Evolutionary conservation across 208 protist species (phyloP).

Genomic region (Plasmodiophora brassicae): DNA sequence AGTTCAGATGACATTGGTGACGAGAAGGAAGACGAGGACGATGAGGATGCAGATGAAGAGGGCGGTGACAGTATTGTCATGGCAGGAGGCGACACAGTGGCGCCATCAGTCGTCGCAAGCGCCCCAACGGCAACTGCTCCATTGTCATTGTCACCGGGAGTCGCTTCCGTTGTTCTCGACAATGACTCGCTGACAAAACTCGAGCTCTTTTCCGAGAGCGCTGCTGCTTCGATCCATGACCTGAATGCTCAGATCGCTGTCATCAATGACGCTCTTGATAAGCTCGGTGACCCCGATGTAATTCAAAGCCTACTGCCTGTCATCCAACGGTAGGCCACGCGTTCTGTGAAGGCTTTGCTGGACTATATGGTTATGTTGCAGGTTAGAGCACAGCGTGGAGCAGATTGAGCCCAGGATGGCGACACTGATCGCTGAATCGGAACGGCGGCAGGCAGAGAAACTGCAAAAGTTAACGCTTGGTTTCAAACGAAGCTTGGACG

Average conservation of each 20-base stretch:
- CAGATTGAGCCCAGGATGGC: not conserved
- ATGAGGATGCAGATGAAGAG: too few species aligned
- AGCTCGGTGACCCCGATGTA: not conserved
- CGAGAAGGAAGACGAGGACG: too few species aligned
- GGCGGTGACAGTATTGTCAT: too few species aligned
- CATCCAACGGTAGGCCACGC: not conserved
- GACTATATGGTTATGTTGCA: not conserved
- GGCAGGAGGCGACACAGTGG: too few species aligned
- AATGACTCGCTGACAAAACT: too few species aligned
- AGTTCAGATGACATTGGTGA: too few species aligned
- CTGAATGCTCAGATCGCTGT: not conserved
- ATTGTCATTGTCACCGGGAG: too few species aligned
- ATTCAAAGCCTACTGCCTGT: not conserved
- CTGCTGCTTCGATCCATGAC: not conserved
- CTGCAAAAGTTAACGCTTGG: not conserved
- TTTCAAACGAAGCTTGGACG: not conserved
- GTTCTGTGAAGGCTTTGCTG: not conserved
- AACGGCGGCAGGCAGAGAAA: not conserved
- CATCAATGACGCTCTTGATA: not conserved
- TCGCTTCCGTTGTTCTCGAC: too few species aligned
- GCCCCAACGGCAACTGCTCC: too few species aligned
- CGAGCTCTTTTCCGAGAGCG: not conserved
- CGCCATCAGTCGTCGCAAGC: too few species aligned
- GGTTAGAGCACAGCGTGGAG: not conserved
- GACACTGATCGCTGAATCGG: not conserved